A percentile compares a stretch with the other conserved stretches of the same genome.
Evolutionary conservation across 1,284 basidiomycete species (phyloP).

Genomic region (Ustilago loliicola): DNA sequence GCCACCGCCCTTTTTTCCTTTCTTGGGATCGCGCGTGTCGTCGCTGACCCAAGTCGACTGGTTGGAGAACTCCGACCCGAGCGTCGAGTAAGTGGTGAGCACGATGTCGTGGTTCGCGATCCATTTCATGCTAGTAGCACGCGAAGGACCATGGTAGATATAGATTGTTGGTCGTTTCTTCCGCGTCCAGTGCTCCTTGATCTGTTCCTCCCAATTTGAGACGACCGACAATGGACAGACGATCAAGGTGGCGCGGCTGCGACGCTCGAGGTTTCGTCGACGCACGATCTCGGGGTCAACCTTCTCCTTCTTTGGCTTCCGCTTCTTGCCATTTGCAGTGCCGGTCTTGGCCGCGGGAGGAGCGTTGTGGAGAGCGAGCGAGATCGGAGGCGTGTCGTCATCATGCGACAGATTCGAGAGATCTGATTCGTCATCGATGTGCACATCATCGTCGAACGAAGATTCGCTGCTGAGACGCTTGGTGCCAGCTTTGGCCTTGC

Average conservation of each 20-base stretch:
- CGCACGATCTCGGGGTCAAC: slow-evolving; percentile 71
- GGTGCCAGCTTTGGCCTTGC: slow-evolving; percentile 1
- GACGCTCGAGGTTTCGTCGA: slow-evolving; percentile 58
- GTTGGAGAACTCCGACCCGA: slow-evolving; percentile 94
- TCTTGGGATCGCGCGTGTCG: slow-evolving; percentile 27
- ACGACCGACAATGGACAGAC: slow-evolving; percentile 97
- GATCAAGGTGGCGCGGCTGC: slow-evolving; percentile 92
- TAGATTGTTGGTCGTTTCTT: slow-evolving; percentile 76
- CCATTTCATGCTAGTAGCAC: slow-evolving; percentile 85
- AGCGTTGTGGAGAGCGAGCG: slow-evolving; percentile 41
- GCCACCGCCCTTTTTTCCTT: slow-evolving; percentile 25
- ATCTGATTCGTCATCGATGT: slow-evolving; percentile 15
- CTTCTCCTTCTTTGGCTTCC: slow-evolving; percentile 73
- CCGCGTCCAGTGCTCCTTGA: slow-evolving; percentile 81
- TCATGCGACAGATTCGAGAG: slow-evolving; percentile 21
- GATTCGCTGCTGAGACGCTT: slow-evolving; percentile 25
- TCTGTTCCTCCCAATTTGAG: slow-evolving; percentile 98
- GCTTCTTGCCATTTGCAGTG: slow-evolving; percentile 75
- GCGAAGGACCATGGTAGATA: slow-evolving; percentile 92
- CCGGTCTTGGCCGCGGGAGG: slow-evolving; percentile 27
- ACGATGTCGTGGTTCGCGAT: slow-evolving; percentile 95
- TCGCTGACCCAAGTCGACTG: slow-evolving; percentile 74
- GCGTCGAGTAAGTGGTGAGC: slow-evolving; percentile 95
- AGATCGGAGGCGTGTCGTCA: slow-evolving; percentile 21
- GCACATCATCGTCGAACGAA: slow-evolving; percentile 13